phyloP scores from a whole-genome alignment of 805 yeast genomes.

The Metschnikowia dekortorum region DNA sequence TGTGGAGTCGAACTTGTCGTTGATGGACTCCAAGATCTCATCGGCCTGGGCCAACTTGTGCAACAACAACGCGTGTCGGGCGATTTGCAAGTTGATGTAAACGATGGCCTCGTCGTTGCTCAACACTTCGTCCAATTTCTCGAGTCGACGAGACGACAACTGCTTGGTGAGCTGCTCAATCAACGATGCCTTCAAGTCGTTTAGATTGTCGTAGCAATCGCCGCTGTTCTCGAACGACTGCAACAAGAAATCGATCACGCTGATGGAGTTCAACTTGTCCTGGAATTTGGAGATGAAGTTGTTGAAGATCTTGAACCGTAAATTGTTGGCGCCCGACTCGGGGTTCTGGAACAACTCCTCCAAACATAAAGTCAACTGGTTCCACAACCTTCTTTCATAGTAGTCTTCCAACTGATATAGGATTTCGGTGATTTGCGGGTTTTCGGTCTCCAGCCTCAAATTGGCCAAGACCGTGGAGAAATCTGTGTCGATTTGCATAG shows the following conservation, averaged over 20 bases:
- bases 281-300: conserved; percentile 65
- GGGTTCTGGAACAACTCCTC: conserved; percentile 56
- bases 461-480: conserved; percentile 48
- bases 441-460: conserved; percentile 61
- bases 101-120: conserved; percentile 53
- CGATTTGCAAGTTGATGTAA: conserved; percentile 56
- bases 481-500: conserved; percentile 40
- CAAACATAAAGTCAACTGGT: conserved; percentile 75
- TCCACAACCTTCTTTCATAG: conserved; percentile 91
- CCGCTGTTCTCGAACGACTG: conserved; percentile 35
- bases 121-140: conserved; percentile 27
- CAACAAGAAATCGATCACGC: conserved; percentile 71
- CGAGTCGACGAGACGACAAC: conserved; percentile 24
- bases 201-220: conserved; percentile 34
- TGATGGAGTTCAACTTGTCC: conserved; percentile 71
- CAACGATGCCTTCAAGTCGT: conserved; percentile 28
- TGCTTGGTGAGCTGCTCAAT: conserved; percentile 22
- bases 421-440: conserved; percentile 52
- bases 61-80: conserved; percentile 60
- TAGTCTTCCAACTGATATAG: conserved; percentile 74
- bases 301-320: conserved; percentile 65
- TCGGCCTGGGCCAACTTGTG: conserved; percentile 55
- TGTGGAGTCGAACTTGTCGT: conserved; percentile 49
- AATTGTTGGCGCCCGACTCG: conserved; percentile 36
- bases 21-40: conserved; percentile 59